Conservation (phyloP, 805 yeast species). For the Blastobotrys attinorum region DNA sequence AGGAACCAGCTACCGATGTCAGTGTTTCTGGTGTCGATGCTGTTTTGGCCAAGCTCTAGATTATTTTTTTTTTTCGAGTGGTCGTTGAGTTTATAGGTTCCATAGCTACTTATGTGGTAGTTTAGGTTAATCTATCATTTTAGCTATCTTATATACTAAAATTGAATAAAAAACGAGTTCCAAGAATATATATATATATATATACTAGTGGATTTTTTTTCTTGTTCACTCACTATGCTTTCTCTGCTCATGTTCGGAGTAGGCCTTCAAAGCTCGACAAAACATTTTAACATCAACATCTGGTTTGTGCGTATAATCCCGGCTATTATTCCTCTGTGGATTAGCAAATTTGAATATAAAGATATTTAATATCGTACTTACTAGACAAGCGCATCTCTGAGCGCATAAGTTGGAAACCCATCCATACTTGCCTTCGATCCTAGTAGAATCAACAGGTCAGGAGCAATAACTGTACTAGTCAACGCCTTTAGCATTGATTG, state of each 20-base stretch:
- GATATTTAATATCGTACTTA: slow-evolving; percentile 1
- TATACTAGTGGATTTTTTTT: too few species aligned
- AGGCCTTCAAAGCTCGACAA: neutral
- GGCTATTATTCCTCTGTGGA: neutral
- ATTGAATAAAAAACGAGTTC: too few species aligned
- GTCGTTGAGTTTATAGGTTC: too few species aligned
- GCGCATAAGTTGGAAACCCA: slow-evolving; percentile 9
- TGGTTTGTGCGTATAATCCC: neutral
- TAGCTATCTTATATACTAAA: too few species aligned
- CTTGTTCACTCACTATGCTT: too few species aligned
- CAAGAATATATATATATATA: too few species aligned
- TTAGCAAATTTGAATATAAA: neutral
- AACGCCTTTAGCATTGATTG: neutral
- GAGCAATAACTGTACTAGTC: neutral
- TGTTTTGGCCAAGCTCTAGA: slow-evolving; percentile 20
- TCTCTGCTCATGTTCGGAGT: neutral
- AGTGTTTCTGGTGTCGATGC: slow-evolving; percentile 41
- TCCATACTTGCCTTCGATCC: slow-evolving; percentile 4
- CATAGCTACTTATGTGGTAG: too few species aligned
- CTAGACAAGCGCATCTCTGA: slow-evolving; percentile 4
- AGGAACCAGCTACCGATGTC: slow-evolving; percentile 33
- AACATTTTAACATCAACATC: neutral
- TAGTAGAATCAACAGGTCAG: slow-evolving; percentile 4
- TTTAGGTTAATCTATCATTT: too few species aligned
- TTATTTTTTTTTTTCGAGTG: too few species aligned